Evolutionary conservation across 2,329 filamentous ascomycete species (phyloP), one percentile per base, ranked within the genome.

Genomic region (Colletotrichum salicis): DNA sequence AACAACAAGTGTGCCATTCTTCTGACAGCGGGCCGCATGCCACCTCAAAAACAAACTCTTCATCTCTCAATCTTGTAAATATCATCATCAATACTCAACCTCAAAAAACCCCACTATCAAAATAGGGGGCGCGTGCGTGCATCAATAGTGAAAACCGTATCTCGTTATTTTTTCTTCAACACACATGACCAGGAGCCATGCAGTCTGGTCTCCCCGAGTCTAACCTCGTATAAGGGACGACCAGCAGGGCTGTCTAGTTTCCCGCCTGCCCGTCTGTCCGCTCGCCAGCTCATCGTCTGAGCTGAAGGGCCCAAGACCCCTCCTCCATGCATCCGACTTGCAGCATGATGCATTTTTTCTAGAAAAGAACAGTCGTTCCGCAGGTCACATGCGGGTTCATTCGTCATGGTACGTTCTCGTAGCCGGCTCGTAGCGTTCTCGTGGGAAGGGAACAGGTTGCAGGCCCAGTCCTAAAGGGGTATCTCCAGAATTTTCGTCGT

Each of bases 401-500:
- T 71, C 69, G 69, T 71, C 69, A 64, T 64, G 52, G 48, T 41
- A 41, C 64, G 54, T 65, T 64, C 65, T 56, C 65, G 69, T 55
- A 37, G 57, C 29, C 37, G 41, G 41, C 41, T 48, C 19, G 41
- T 48, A 48, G 19, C 22, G 31, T 41, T 55, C 35, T 51, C 10
- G 55, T 24, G 48, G 11, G 22, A 51, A 41, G 19, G 8, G 41
- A 48, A 48, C 41, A 22, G 19, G 8, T 48, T 48, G 41, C 41
- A 7, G 41, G 41, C 41, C 62, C 66, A 58, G 37, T 64, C 48
- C 27, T 59, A 33, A 33, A 33, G 37, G 72, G 78, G 74, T 80
- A 80, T 79, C 71, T 74, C 72, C 74, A 73, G 73, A 71, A 71
- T 64, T 69, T 33, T 61, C 29, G 58, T 66, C 51, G 56, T 58